Evolutionary conservation across 352 stramenopile species (phyloP).

Genomic region (Pythium rishiriense): DNA sequence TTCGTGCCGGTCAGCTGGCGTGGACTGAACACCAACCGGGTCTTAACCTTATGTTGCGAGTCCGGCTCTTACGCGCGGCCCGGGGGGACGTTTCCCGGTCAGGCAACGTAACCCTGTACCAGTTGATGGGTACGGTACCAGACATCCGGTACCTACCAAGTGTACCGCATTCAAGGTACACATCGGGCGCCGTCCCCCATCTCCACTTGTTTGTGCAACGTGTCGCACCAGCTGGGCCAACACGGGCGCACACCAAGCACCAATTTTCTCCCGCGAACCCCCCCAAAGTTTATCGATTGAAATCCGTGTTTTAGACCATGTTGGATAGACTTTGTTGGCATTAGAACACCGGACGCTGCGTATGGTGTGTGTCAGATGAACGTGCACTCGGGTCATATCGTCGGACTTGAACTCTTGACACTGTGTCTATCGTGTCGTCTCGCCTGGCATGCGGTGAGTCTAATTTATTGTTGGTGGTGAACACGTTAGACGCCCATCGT

Average conservation of each 20-base stretch:
- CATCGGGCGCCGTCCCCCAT: background rate
- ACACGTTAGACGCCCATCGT: too few species aligned
- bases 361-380: too few species aligned
- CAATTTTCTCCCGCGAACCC: constrained; percentile 8
- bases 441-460: too few species aligned
- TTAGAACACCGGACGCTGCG: too few species aligned
- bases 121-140: background rate
- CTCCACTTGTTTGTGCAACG: constrained; percentile 26
- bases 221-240: constrained; percentile 19
- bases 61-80: constrained; percentile 12
- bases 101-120: constrained; percentile 18
- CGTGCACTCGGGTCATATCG: too few species aligned
- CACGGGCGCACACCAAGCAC: constrained; percentile 24
- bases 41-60: constrained; percentile 12
- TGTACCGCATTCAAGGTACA: background rate
- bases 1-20: constrained; percentile 11
- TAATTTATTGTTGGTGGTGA: too few species aligned
- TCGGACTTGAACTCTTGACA: too few species aligned
- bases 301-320: background rate
- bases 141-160: background rate
- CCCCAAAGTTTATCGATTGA: constrained; percentile 10
- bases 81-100: background rate
- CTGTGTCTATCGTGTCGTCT: too few species aligned
- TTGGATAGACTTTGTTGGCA: background rate
- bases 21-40: background rate